phyloP scores from a whole-genome alignment of 371 early-diverging fungal genomes.

The Nosema granulosis region DNA sequence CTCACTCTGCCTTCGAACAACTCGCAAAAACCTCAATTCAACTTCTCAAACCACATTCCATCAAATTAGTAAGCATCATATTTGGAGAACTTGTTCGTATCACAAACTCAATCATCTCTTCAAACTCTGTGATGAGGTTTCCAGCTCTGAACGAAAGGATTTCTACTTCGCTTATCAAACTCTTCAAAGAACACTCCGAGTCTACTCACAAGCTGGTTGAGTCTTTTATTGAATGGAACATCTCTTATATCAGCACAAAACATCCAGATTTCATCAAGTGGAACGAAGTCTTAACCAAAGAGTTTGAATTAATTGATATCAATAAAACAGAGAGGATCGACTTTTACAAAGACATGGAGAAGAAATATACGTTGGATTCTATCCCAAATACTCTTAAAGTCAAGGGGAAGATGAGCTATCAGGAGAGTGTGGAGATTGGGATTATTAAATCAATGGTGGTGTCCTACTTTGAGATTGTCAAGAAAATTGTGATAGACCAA shows the following conservation, averaged over 20 bases:
- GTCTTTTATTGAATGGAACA: constrained; percentile 75
- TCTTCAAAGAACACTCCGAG: constrained; percentile 73
- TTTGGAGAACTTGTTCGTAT: constrained; percentile 79
- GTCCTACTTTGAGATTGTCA: constrained; percentile 90
- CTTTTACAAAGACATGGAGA: constrained; percentile 43
- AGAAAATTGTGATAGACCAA: constrained; percentile 88
- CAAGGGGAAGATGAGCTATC: constrained; percentile 81
- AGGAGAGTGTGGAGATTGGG: constrained; percentile 88
- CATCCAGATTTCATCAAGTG: constrained; percentile 86
- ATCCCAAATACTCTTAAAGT: constrained; percentile 87
- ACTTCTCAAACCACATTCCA: constrained; percentile 74
- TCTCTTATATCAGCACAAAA: constrained; percentile 89
- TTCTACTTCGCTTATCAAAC: constrained; percentile 73
- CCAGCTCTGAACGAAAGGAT: constrained; percentile 74
- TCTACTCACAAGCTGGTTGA: constrained; percentile 71
- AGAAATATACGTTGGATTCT: constrained; percentile 57
- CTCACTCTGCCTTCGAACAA: constrained; percentile 89
- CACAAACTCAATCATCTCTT: constrained; percentile 30
- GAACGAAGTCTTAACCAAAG: constrained; percentile 69
- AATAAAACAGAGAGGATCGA: constrained; percentile 31
- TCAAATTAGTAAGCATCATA: constrained; percentile 76
- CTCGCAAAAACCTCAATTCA: constrained; percentile 83
- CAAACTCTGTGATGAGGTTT: constrained; percentile 72
- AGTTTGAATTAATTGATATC: constrained; percentile 7
- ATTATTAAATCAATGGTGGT: constrained; percentile 89